Percentiles rank a stretch among this genome's conserved stretches.
Conservation (phyloP, 805 yeast genomes). For the Yamadazyma tumulicola region DNA sequence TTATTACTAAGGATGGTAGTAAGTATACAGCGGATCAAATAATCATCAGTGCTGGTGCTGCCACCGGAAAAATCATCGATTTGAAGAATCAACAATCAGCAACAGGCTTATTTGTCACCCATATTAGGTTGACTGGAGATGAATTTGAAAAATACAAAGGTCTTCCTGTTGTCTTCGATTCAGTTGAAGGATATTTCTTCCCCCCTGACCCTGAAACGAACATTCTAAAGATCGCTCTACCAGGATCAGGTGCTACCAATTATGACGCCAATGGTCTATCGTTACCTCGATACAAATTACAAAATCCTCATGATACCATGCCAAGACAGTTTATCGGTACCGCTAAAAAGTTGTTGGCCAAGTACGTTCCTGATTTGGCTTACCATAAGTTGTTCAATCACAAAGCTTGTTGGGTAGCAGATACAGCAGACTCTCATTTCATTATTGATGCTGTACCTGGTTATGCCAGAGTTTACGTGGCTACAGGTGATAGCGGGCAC, state of each 20-base stretch:
- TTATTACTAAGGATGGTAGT: slow-evolving; percentile 22
- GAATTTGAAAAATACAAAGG: slow-evolving; percentile 32
- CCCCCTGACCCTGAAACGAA: slow-evolving; percentile 41
- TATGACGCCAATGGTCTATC: slow-evolving; percentile 18
- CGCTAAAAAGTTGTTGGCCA: slow-evolving; percentile 22
- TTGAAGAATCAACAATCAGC: slow-evolving; percentile 29
- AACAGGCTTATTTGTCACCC: slow-evolving; percentile 34
- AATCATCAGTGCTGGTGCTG: slow-evolving; percentile 35
- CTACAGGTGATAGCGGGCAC: slow-evolving; percentile 40
- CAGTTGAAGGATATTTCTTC: slow-evolving; percentile 43
- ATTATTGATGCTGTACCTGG: slow-evolving; percentile 31
- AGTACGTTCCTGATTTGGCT: slow-evolving; percentile 38
- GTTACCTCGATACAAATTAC: slow-evolving; percentile 30
- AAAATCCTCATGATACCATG: slow-evolving; percentile 25
- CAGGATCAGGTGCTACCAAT: slow-evolving; percentile 24
- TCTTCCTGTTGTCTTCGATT: slow-evolving; percentile 42
- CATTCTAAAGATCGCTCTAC: slow-evolving; percentile 34
- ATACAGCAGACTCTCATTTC: slow-evolving; percentile 30
- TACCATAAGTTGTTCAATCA: slow-evolving; percentile 17
- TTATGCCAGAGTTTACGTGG: slow-evolving; percentile 23
- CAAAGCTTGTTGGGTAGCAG: slow-evolving; percentile 32
- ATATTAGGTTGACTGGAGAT: slow-evolving; percentile 29
- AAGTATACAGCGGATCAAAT: slow-evolving; percentile 29
- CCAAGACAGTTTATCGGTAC: slow-evolving; percentile 27
- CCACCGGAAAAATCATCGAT: slow-evolving; percentile 30